Evolutionary conservation across 495 filamentous ascomycete genomes (phyloP).

Genomic region (Aspergillus panamensis): DNA sequence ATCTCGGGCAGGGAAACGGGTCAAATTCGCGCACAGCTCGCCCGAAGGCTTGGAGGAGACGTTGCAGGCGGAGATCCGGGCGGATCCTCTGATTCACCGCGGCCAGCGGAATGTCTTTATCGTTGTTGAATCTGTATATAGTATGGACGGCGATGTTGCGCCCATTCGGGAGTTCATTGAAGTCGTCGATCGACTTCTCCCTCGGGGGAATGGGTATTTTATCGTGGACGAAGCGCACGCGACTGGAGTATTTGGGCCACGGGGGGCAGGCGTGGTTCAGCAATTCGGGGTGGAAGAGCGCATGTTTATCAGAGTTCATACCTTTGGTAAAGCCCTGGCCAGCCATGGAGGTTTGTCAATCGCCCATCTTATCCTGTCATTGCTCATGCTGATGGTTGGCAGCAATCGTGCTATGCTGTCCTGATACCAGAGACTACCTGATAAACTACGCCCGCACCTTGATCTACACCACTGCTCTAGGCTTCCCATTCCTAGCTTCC

Average conservation of each 20-base stretch:
- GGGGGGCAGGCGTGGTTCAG: conserved; percentile 65
- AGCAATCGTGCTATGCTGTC: conserved; percentile 47
- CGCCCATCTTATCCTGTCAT: conserved; percentile 4
- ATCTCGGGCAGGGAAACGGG: conserved; percentile 47
- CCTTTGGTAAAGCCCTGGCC: conserved; percentile 73
- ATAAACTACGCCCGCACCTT: conserved; percentile 49
- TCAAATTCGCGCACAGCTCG: conserved; percentile 62
- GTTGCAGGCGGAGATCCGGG: conserved; percentile 33
- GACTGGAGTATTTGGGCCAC: conserved; percentile 60
- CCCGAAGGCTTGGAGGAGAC: conserved; percentile 40
- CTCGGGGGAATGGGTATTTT: conserved; percentile 58
- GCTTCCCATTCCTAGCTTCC: conserved; percentile 48
- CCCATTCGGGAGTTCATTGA: conserved; percentile 58
- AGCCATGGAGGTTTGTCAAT: conserved; percentile 62
- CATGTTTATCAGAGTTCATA: conserved; percentile 67
- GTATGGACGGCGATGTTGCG: conserved; percentile 77
- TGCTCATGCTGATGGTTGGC: background rate
- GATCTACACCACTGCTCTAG: conserved; percentile 48
- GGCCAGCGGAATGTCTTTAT: conserved; percentile 54
- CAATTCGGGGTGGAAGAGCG: conserved; percentile 60
- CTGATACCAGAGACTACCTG: conserved; percentile 38
- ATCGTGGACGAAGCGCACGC: conserved; percentile 80
- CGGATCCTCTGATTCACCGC: conserved; percentile 27
- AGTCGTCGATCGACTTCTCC: conserved; percentile 54
- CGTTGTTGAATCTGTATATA: conserved; percentile 73